Evolutionary conservation across 768 basidiomycete species (phyloP).

Genomic region (Exidia glandulosa): DNA sequence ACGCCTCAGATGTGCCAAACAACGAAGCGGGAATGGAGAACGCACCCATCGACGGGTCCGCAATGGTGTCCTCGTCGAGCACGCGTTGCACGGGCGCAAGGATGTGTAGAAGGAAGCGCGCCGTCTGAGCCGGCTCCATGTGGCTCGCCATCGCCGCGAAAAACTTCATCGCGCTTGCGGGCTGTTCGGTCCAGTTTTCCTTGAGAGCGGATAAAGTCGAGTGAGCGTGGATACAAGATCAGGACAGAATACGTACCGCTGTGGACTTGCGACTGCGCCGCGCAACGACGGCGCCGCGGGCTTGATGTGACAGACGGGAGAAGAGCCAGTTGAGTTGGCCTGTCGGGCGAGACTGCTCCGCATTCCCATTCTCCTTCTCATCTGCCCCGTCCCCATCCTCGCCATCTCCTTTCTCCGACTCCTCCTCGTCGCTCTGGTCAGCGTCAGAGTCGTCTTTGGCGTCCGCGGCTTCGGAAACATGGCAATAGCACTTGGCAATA

Average conservation of each 20-base stretch:
- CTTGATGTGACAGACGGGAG: slow-evolving; percentile 84
- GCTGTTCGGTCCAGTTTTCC: slow-evolving; percentile 77
- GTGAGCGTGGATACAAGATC: too few species aligned
- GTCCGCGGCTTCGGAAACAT: slow-evolving; percentile 1
- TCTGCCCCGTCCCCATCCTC: slow-evolving; percentile 18
- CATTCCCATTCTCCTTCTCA: too few species aligned
- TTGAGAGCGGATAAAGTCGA: slow-evolving; percentile 19
- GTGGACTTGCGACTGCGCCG: slow-evolving; percentile 43
- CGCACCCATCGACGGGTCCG: slow-evolving; percentile 70
- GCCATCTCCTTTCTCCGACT: slow-evolving; percentile 13
- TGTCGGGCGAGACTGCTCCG: neutral
- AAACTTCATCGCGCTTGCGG: slow-evolving; percentile 72
- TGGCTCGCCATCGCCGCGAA: slow-evolving; percentile 83
- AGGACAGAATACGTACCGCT: slow-evolving; percentile 26
- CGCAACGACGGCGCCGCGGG: slow-evolving; percentile 61
- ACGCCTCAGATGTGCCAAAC: too few species aligned
- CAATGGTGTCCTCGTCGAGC: slow-evolving; percentile 74
- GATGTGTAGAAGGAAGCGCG: slow-evolving; percentile 71
- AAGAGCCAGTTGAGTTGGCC: slow-evolving; percentile 56
- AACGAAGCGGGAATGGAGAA: too few species aligned
- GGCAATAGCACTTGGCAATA: too few species aligned
- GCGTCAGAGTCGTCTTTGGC: slow-evolving; percentile 4
- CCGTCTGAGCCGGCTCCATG: slow-evolving; percentile 48
- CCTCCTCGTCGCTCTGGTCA: neutral
- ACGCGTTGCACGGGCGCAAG: slow-evolving; percentile 81